Evolutionary conservation across 1,139 yeast species (phyloP), one percentile per base, ranked within the genome.

Genomic region (Pichia cactophila): DNA sequence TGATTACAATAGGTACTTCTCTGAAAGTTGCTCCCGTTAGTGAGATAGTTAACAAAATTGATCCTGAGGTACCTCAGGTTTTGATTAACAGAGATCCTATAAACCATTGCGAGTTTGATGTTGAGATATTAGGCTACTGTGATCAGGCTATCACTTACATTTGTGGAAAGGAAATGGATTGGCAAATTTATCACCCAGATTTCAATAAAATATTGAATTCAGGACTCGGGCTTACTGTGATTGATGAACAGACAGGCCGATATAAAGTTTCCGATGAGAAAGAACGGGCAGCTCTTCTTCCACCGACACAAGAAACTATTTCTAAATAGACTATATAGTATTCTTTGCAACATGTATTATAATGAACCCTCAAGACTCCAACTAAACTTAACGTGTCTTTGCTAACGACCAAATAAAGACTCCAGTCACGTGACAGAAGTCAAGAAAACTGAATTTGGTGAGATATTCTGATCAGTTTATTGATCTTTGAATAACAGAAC

Each of bases 11-110:
- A 17, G 98, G 98, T 10, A 92, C 98, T 0, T 90, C 97, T 26
- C 73, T 92, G 52, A 88, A 90, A 63, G 98, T 92, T 33, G 90
- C 96, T 0, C 98, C 98, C 0, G 97, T 92, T n/a, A 84, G 92
- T 43, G 90, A 88, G 51, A 86, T 92, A 44, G 89, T 89, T n/a
- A 82, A 87, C 51, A 74, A 79, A 65, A 66, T 89, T 1, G 83
- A 86, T 0, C 77, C 77, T 23, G 66, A 76, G 35, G 80, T 88
- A 1, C 97, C 97, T 0, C 97, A 90, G 64, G 74, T 92, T 5
- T 72, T 88, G 50, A 84, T 92, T 53, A 88, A 89, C 61, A 80
- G 78, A 60, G 95, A 88, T 58, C 82, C 87, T 0, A 84, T 88
- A n/a, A 73, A 72, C 43, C 92, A 86, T 63, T 74, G 81, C 47